A percentile compares a stretch with the other conserved stretches of the same genome.
These are phyloP conservation scores for Benincasa hispida DNA, from an alignment of 306 rosid species.

Conservation along the genomic window DNA sequence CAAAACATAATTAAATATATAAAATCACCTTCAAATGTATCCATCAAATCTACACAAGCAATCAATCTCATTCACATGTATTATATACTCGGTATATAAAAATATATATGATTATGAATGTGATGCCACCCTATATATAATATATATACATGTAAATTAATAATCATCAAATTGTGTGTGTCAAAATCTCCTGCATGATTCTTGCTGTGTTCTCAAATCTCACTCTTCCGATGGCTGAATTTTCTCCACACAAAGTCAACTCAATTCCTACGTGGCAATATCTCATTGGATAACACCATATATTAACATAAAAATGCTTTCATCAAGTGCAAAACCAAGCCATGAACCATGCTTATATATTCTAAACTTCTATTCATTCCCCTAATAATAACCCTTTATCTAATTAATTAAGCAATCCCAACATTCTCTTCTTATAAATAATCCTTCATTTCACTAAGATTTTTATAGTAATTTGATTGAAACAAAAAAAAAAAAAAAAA, in stretches of 20 bases:
- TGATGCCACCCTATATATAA: neutral
- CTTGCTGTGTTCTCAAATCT: constrained; percentile 8
- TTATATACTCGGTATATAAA: neutral
- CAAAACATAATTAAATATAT: neutral
- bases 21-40: neutral
- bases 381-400: neutral
- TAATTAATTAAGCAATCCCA: neutral
- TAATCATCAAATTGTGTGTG: neutral
- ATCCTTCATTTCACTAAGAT: neutral
- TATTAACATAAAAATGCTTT: neutral
- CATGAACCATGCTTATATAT: constrained; percentile 24
- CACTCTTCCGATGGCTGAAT: constrained; percentile 6
- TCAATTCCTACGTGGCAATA: neutral
- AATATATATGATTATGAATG: neutral
- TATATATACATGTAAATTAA: neutral
- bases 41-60: neutral
- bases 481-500: neutral
- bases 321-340: neutral
- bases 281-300: neutral
- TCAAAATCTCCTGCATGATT: constrained; percentile 10
- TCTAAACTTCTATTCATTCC: neutral
- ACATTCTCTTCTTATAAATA: neutral
- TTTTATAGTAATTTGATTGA: neutral
- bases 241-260: neutral
- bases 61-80: neutral